Conservation (phyloP, 257 asterid species). For the Nyctanthes arbortristis region DNA sequence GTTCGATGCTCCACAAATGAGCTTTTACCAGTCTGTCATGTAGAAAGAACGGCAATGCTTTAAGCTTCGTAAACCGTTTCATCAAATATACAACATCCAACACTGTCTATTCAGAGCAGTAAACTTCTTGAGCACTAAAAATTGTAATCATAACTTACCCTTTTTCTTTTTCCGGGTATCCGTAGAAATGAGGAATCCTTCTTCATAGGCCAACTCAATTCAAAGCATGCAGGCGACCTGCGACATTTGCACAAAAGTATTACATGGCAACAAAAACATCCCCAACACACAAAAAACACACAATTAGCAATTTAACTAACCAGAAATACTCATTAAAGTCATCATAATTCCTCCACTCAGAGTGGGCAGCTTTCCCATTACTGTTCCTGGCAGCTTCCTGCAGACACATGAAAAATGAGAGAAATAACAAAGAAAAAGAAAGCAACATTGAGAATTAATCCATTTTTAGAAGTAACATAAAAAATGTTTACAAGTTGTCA, state of each 20-base stretch:
- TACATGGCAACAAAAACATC: slow-evolving; percentile 5
- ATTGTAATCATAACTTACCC: slow-evolving; percentile 58
- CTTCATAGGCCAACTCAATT: slow-evolving; percentile 85
- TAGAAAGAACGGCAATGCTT: neutral
- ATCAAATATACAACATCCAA: slow-evolving; percentile 9
- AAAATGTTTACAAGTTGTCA: slow-evolving; percentile 9
- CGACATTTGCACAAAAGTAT: slow-evolving; percentile 21
- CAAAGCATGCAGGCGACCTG: slow-evolving; percentile 48
- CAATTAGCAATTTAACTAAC: slow-evolving; percentile 32
- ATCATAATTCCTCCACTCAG: slow-evolving; percentile 94
- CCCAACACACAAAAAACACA: slow-evolving; percentile 4
- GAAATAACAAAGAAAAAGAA: slow-evolving; percentile 1
- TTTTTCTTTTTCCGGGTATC: slow-evolving; percentile 65
- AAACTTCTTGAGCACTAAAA: neutral
- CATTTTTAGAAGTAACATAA: slow-evolving; percentile 2
- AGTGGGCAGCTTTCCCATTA: slow-evolving; percentile 67
- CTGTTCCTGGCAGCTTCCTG: too few species aligned
- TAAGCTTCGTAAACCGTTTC: neutral
- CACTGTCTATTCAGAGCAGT: neutral
- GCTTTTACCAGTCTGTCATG: too few species aligned
- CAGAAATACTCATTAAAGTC: slow-evolving; percentile 98
- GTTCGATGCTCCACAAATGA: too few species aligned
- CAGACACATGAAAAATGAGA: neutral
- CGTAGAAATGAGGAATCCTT: slow-evolving; percentile 60
- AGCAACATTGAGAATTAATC: slow-evolving; percentile 12